Conservation (phyloP, 768 basidiomycete genomes). For the Lactarius indigo region DNA sequence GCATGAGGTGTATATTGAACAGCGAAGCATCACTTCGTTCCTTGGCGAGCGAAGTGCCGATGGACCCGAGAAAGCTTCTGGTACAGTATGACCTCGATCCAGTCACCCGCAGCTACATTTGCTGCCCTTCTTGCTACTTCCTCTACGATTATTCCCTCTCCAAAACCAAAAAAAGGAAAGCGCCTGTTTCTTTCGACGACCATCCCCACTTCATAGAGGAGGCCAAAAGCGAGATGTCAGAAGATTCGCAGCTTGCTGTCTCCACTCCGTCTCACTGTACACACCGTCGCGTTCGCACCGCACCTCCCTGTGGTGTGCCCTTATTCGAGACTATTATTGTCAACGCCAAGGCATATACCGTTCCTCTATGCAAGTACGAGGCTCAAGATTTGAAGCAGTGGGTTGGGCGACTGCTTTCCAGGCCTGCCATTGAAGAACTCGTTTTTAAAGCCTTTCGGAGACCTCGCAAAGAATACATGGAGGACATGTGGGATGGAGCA, state of each 20-base stretch:
- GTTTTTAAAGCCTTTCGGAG: neutral
- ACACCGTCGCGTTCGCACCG: neutral
- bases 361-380: constrained; percentile 7
- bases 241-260: neutral
- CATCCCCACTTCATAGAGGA: neutral
- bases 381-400: constrained; percentile 1
- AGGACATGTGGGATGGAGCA: constrained; percentile 3
- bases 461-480: neutral
- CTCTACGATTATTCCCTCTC: neutral
- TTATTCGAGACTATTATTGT: neutral
- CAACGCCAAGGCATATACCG: neutral
- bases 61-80: too few species aligned
- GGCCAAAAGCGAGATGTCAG: neutral
- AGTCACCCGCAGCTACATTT: neutral
- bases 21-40: neutral
- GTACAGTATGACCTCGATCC: neutral
- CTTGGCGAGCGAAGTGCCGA: too few species aligned
- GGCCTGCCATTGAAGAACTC: neutral
- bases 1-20: too few species aligned
- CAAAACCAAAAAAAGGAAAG: neutral
- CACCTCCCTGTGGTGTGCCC: neutral
- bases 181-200: neutral
- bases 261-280: neutral
- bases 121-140: constrained; percentile 6
- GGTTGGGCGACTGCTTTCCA: neutral